Base-by-base conservation (phyloP, 768 basidiomycete genomes). In the Kwoniella bestiolae region DNA sequence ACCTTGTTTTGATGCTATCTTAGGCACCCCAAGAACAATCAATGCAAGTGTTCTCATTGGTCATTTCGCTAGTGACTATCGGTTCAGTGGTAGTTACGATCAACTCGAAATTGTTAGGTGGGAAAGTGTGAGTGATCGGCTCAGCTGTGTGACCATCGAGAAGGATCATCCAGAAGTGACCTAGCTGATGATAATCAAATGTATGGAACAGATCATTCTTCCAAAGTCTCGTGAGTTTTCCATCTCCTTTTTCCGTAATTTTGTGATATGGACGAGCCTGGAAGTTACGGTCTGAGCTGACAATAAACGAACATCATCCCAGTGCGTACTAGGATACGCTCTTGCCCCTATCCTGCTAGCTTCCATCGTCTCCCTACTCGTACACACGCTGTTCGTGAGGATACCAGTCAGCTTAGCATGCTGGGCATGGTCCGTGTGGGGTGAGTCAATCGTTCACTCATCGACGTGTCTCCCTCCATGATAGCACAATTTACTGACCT, bases 361-460 rank as follows among this genome's bases (percentile, higher is more conserved):
- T 6, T 94, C 94, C 2, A 82, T 97, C 31, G 85, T 96, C 49
- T 86, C 92, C 1, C 92, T 95, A 71, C 88, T 98, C 16, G 90
- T 86, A 49, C 78, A 79, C 61, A 82, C 88, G 29, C 89, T 98
- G 53, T 96, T 90, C 82, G 84, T 98, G 63, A 87, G 95, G 62
- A 89, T 88, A 31, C 95, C 95, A 9, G 81, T 98, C 31, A 90
- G 93, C 49, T 79, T 95, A 28, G 84, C 88, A 21, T 90, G 92
- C 12, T 95, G 93, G 90, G 93, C 85, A 38, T 98, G 95, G 95
- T 92, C 89, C 79, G 90, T 96, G 63, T 98, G 94, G 93, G 95
- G 94, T 97, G 76, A 65, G 86, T 80, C 26, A n/a, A 18, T 6
- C 31, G 53, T 46, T 9, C 41, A n/a, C n/a, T n/a, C n/a, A n/a